Conservation (phyloP, 768 basidiomycete species). For the Chalciporus pseudorubinellus region DNA sequence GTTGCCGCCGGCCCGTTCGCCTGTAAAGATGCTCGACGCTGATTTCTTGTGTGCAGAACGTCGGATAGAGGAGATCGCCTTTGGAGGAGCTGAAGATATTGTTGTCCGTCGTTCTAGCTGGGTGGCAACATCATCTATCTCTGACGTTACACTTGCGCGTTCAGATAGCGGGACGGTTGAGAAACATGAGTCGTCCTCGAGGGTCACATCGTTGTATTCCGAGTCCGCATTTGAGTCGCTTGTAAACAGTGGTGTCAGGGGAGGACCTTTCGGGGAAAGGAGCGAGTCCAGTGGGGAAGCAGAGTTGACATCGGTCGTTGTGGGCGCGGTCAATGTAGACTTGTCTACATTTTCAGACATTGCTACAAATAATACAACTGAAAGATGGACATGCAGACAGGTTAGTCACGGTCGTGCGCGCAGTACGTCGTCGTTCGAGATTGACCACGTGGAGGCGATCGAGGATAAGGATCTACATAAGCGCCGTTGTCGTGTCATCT, state of each 20-base stretch:
- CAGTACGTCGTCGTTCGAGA: too few relatives aligned
- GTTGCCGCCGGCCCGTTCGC: slow-evolving; percentile 40
- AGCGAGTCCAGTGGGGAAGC: slow-evolving; percentile 42
- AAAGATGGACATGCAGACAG: slow-evolving; percentile 11
- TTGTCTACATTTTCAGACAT: slow-evolving; percentile 21
- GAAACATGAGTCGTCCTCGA: slow-evolving; percentile 47
- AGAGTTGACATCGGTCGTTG: slow-evolving; percentile 10
- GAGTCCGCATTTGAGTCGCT: slow-evolving; percentile 51
- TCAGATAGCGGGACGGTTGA: slow-evolving; percentile 48
- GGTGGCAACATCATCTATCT: slow-evolving; percentile 20
- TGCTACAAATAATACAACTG: neutral
- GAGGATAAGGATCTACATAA: too few relatives aligned
- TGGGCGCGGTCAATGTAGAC: slow-evolving; percentile 5
- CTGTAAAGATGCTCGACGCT: slow-evolving; percentile 55
- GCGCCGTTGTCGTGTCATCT: too few relatives aligned
- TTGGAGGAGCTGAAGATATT: slow-evolving; percentile 25
- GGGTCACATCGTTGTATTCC: slow-evolving; percentile 61
- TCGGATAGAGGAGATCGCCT: slow-evolving; percentile 19
- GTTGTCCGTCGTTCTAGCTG: slow-evolving; percentile 31
- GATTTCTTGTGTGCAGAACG: slow-evolving; percentile 57
- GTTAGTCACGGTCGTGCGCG: too few relatives aligned
- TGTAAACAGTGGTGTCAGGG: slow-evolving; percentile 30
- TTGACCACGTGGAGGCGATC: too few relatives aligned
- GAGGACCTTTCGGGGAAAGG: slow-evolving; percentile 45
- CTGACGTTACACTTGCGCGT: slow-evolving; percentile 33